phyloP scores from a whole-genome alignment of 2,329 filamentous ascomycete species.

The Capronia americana region DNA sequence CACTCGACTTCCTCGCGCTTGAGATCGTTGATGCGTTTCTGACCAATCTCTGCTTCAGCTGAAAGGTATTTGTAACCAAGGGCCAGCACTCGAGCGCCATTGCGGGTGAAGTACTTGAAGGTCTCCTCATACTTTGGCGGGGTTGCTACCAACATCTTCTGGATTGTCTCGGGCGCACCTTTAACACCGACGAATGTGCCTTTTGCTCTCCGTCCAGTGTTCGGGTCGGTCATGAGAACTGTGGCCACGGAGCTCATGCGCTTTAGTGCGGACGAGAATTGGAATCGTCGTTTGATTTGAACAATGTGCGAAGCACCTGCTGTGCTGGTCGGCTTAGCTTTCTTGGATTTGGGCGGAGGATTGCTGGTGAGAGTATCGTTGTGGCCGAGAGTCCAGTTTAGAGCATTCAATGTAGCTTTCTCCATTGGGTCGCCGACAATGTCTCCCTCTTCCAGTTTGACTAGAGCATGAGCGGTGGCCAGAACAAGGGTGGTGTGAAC shows the following conservation, averaged over 20 bases:
- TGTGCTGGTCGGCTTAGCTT: conserved; percentile 53
- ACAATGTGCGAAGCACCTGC: conserved; percentile 70
- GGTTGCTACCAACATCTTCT: conserved; percentile 83
- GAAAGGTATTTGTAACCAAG: conserved; percentile 93
- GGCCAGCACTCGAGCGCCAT: conserved; percentile 90
- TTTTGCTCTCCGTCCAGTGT: conserved; percentile 75
- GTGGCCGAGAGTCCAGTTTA: conserved; percentile 90
- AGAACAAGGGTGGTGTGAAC: conserved; percentile 90
- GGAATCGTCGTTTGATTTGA: conserved; percentile 95
- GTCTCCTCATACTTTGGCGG: conserved; percentile 95
- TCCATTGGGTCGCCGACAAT: conserved; percentile 99
- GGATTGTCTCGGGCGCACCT: conserved; percentile 95
- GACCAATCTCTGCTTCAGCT: conserved; percentile 78
- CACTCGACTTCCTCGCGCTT: conserved; percentile 92
- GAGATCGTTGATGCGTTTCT: conserved; percentile 86
- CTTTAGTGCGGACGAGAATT: conserved; percentile 96
- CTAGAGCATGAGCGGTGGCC: conserved; percentile 91
- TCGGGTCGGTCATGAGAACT: conserved; percentile 72
- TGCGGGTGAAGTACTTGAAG: conserved; percentile 96
- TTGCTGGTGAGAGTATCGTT: conserved; percentile 84
- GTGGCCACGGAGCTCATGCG: conserved; percentile 93
- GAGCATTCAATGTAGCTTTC: conserved; percentile 86
- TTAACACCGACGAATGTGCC: conserved; percentile 95
- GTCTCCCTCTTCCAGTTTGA: conserved; percentile 95
- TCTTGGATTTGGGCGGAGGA: conserved; percentile 54